Conservation (phyloP, 2,329 filamentous ascomycete genomes). For the Trichoderma sp. region DNA sequence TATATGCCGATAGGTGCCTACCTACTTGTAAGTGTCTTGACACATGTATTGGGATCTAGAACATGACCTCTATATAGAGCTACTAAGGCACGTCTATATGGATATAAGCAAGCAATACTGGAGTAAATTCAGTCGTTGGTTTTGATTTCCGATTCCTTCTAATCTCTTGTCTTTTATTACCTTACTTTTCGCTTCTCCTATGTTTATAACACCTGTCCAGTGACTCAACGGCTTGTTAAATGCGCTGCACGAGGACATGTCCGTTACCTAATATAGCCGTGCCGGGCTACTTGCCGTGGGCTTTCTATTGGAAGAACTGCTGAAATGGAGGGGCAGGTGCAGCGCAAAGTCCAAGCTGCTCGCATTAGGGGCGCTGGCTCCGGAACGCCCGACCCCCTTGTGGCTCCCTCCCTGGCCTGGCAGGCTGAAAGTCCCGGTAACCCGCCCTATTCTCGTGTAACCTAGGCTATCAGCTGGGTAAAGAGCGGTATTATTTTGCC, state of each 20-base stretch:
- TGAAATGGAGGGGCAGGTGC: not conserved
- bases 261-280: not conserved
- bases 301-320: not conserved
- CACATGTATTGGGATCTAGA: not conserved
- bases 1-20: too few relatives aligned
- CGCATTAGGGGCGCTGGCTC: slow-evolving; percentile 2
- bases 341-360: not conserved
- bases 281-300: not conserved
- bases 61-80: too few relatives aligned
- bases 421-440: not conserved
- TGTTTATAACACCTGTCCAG: not conserved
- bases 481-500: slow-evolving; percentile 16
- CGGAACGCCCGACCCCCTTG: slow-evolving; percentile 8
- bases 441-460: slow-evolving; percentile 18
- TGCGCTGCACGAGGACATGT: not conserved
- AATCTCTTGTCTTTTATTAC: not conserved
- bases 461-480: not conserved
- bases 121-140: not conserved
- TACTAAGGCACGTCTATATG: too few relatives aligned
- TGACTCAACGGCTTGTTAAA: not conserved
- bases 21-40: too few relatives aligned
- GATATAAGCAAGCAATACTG: not conserved
- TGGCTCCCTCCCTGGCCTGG: not conserved
- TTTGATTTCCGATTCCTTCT: not conserved
- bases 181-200: not conserved